Conservation (phyloP, 2,329 filamentous ascomycete genomes). For the Polytolypa hystricis region DNA sequence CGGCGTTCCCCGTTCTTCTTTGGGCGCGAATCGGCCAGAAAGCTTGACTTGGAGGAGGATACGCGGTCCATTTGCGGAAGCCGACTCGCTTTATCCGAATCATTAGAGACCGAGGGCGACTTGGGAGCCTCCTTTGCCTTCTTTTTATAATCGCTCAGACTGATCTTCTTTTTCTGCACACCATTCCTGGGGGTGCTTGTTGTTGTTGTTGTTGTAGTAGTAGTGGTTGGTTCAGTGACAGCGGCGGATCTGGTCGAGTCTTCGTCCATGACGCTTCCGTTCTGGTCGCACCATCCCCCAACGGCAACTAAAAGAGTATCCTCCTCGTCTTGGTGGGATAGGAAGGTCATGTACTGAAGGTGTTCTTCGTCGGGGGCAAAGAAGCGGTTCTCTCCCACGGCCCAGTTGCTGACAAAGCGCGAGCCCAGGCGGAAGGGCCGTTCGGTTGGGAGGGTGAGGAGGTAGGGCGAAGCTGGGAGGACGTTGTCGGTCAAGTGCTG, state of each 20-base stretch:
- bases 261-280: constrained; percentile 36
- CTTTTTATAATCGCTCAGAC: constrained; percentile 49
- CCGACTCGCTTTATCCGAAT: neutral
- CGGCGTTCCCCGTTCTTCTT: neutral
- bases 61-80: neutral
- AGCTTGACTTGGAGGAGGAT: neutral
- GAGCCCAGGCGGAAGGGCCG: constrained; percentile 34
- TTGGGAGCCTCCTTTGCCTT: constrained; percentile 34
- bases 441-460: constrained; percentile 37
- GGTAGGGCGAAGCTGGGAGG: constrained; percentile 34
- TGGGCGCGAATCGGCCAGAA: neutral
- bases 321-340: constrained; percentile 46
- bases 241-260: constrained; percentile 18
- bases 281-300: constrained; percentile 43
- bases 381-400: constrained; percentile 38
- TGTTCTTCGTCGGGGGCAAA: constrained; percentile 46
- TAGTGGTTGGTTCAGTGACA: constrained; percentile 23
- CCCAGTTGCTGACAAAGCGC: constrained; percentile 36
- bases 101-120: constrained; percentile 13
- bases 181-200: constrained; percentile 30
- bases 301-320: constrained; percentile 42
- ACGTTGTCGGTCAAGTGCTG: constrained; percentile 31
- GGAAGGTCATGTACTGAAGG: constrained; percentile 52
- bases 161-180: constrained; percentile 50
- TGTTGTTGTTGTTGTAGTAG: constrained; percentile 27